phyloP scores from a whole-genome alignment of 2,329 filamentous ascomycete species.

The Aureobasidium musti region DNA sequence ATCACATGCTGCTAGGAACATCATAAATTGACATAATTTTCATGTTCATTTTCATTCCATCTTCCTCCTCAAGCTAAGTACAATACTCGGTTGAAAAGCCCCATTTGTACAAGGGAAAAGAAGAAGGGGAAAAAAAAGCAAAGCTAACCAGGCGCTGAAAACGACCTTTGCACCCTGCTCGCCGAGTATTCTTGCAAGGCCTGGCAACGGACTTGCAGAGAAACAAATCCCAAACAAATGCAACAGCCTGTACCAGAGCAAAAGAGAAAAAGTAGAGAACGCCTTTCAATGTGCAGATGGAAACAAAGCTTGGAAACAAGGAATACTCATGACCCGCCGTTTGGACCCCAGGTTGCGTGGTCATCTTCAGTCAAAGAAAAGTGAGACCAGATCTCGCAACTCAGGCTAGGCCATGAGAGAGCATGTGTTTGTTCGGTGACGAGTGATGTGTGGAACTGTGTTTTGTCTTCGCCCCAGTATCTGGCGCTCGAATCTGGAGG shows the following conservation, averaged over 20 bases:
- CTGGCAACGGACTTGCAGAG: not conserved
- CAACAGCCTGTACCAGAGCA: not conserved
- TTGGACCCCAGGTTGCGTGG: not conserved
- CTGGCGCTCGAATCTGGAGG: conserved; percentile 4
- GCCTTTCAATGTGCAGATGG: conserved; percentile 7
- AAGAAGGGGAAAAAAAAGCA: not conserved
- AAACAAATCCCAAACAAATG: conserved; percentile 9
- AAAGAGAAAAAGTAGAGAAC: not conserved
- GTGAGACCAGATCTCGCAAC: not conserved
- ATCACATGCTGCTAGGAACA: not conserved
- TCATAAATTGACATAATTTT: not conserved
- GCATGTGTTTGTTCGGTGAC: conserved; percentile 7
- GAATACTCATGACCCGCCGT: not conserved
- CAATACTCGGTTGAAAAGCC: conserved; percentile 2
- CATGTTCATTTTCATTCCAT: not conserved
- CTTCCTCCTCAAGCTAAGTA: not conserved
- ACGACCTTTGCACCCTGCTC: not conserved
- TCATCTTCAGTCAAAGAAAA: not conserved
- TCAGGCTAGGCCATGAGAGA: not conserved
- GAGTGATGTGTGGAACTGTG: not conserved
- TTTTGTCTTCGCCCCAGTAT: conserved; percentile 1
- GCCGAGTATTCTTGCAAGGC: not conserved
- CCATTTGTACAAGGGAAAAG: conserved; percentile 17
- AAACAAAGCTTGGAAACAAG: not conserved
- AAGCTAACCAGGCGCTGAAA: conserved; percentile 3